Base-by-base conservation (phyloP, 2,329 filamentous ascomycete genomes). In the Sclerotinia sclerotiorum region DNA sequence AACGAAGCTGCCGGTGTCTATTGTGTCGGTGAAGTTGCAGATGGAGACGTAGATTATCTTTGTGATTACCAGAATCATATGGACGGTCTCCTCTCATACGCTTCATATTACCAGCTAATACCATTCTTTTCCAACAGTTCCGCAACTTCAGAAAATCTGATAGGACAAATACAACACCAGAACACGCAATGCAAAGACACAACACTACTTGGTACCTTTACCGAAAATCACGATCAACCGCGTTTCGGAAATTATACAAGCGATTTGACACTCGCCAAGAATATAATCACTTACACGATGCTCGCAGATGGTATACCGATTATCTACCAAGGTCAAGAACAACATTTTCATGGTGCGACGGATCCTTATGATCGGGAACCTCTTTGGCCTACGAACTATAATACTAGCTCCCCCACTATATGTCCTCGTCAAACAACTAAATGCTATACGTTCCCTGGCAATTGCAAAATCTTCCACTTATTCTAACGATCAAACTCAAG, bases 11-110 rank as follows among this genome's bases (percentile, higher is more conserved):
- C 85, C 0, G 87, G 85, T 3, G 84, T 88, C 1, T 89, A 87
- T 75, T 81, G 82, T 7, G 80, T 88, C 15, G 87, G 88, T 7
- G 88, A 90, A 74, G 86, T 89, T 4, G 84, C 82, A 65, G 80
- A 86, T 52, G 86, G 85, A 39, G 79, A 84, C 70, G 81, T 84
- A 1, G 70, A 76, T 81, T 88, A 80, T 81, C 81, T 55, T 83
- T 86, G 81, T 24, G 82, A 81, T 15, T 89, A 87, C 74, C 82
- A 86, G 52, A 77, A 80, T 61, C 76, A 82, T 67, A 82, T 88
- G 79, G 81, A 81, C 21, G 86, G 86, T 13, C 77, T 90, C 35
- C 78, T 90, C 27, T 66, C 64, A 39, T 72, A 72, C 24, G 68
- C 70, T 21, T 62, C 70, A 56, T 64, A 67, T 29, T 60, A 49